phyloP scores from a whole-genome alignment of 768 basidiomycete species.

The Tulasnella sp. region DNA sequence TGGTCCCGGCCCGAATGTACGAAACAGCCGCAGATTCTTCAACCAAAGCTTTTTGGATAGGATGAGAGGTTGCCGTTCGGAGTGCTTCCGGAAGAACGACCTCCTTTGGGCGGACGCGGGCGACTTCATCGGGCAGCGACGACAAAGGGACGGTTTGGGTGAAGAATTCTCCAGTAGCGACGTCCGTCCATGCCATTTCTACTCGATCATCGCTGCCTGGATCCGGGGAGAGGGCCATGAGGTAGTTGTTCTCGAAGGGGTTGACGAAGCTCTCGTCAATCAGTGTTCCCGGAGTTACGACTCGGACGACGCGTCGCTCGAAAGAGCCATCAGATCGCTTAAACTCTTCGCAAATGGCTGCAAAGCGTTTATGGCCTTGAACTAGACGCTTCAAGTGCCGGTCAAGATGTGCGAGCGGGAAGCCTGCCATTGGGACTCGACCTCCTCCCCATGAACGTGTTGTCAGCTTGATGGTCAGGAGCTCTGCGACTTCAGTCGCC shows the following conservation, averaged over 20 bases:
- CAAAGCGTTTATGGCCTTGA: conserved; percentile 69
- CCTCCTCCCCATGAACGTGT: conserved; percentile 60
- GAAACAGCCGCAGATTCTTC: conserved; percentile 46
- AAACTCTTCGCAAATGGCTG: conserved; percentile 93
- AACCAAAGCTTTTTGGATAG: conserved; percentile 34
- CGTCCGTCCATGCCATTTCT: conserved; percentile 79
- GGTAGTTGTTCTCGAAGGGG: conserved; percentile 79
- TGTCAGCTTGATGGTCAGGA: conserved; percentile 77
- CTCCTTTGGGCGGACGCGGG: conserved; percentile 70
- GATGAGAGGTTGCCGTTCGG: conserved; percentile 21
- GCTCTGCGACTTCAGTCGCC: conserved; percentile 60
- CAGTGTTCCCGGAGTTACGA: conserved; percentile 89
- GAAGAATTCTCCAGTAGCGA: conserved; percentile 91
- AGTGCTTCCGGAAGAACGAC: conserved; percentile 51
- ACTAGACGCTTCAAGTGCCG: conserved; percentile 80
- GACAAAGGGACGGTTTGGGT: conserved; percentile 47
- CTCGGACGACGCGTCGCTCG: conserved; percentile 70
- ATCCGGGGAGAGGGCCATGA: conserved; percentile 48
- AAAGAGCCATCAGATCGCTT: conserved; percentile 39
- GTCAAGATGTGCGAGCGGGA: conserved; percentile 74
- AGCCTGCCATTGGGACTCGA: conserved; percentile 77
- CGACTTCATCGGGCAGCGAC: conserved; percentile 65
- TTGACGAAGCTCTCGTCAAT: conserved; percentile 85
- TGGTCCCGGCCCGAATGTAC: conserved; percentile 25
- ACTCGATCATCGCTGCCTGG: conserved; percentile 12